phyloP scores from a whole-genome alignment of 176 grass and related monocot genomes.

The Dendrocalamus sinicus region DNA sequence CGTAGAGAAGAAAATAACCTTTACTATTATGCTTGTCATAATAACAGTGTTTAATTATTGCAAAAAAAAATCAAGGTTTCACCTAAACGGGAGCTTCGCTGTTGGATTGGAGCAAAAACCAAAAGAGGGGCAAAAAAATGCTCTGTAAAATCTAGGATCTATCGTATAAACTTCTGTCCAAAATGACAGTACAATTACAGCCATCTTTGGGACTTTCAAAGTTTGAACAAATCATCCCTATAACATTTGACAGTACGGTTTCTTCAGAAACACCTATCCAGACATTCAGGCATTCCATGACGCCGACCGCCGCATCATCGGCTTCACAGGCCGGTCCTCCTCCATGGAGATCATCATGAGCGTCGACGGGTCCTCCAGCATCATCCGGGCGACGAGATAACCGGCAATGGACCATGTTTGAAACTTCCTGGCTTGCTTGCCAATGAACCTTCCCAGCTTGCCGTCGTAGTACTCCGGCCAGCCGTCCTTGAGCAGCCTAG shows the following conservation, averaged over 20 bases:
- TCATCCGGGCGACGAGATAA: slow-evolving; percentile 92
- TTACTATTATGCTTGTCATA: not conserved
- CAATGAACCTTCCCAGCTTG: slow-evolving; percentile 76
- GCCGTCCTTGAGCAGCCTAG: slow-evolving; percentile 70
- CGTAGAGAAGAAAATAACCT: not conserved
- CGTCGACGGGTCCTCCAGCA: slow-evolving; percentile 89
- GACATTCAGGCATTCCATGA: slow-evolving; percentile 75
- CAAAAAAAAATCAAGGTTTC: slow-evolving; percentile 24
- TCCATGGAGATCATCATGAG: slow-evolving; percentile 91
- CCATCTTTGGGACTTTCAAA: not conserved
- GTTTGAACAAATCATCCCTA: not conserved
- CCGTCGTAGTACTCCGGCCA: slow-evolving; percentile 97
- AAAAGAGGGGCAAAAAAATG: slow-evolving; percentile 18
- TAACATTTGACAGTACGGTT: slow-evolving; percentile 9
- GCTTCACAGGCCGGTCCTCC: slow-evolving; percentile 81
- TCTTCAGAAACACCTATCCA: not conserved
- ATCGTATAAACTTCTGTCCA: slow-evolving; percentile 48
- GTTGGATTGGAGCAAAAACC: not conserved
- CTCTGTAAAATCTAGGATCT: slow-evolving; percentile 22
- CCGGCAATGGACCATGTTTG: slow-evolving; percentile 95
- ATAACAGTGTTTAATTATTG: slow-evolving; percentile 21
- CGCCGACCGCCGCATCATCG: slow-evolving; percentile 63
- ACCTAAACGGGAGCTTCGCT: slow-evolving; percentile 10
- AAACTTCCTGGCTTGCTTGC: slow-evolving; percentile 87
- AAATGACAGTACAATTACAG: slow-evolving; percentile 32